Conservation (phyloP, 2,329 filamentous ascomycete genomes). For the Botrytis deweyae region DNA sequence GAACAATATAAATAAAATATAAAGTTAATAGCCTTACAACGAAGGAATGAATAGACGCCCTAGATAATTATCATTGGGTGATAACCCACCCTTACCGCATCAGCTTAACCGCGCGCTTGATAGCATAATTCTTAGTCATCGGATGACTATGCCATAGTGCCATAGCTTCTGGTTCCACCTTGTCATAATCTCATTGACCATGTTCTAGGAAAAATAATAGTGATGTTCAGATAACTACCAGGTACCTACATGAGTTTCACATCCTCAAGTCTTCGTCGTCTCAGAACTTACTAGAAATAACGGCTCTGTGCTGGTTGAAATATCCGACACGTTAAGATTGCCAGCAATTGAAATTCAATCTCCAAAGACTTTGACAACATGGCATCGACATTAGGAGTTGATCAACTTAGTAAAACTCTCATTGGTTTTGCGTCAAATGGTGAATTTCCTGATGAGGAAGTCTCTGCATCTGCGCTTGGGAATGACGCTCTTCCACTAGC, state of each 20-base stretch:
- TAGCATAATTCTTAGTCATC: background rate
- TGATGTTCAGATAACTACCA: no score
- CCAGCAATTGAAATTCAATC: background rate
- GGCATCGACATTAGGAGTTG: slow-evolving; percentile 26
- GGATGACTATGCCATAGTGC: background rate
- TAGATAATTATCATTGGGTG: background rate
- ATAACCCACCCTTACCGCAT: no score
- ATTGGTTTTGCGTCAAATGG: slow-evolving; percentile 59
- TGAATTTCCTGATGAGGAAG: slow-evolving; percentile 47
- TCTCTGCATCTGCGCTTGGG: slow-evolving; percentile 39
- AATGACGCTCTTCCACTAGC: slow-evolving; percentile 43
- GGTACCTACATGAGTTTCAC: background rate
- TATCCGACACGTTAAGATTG: background rate
- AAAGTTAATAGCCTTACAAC: background rate
- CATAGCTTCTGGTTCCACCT: slow-evolving; percentile 8
- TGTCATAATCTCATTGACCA: background rate
- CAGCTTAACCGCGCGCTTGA: background rate
- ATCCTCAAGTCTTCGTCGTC: no score
- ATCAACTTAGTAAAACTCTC: slow-evolving; percentile 55
- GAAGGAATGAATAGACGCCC: background rate
- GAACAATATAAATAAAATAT: background rate
- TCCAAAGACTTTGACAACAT: slow-evolving; percentile 27
- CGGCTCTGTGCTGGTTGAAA: background rate
- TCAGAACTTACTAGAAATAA: background rate
- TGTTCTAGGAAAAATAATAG: no score